Conservation (phyloP, 305 asterid species). For the Ilex paraguariensis region DNA sequence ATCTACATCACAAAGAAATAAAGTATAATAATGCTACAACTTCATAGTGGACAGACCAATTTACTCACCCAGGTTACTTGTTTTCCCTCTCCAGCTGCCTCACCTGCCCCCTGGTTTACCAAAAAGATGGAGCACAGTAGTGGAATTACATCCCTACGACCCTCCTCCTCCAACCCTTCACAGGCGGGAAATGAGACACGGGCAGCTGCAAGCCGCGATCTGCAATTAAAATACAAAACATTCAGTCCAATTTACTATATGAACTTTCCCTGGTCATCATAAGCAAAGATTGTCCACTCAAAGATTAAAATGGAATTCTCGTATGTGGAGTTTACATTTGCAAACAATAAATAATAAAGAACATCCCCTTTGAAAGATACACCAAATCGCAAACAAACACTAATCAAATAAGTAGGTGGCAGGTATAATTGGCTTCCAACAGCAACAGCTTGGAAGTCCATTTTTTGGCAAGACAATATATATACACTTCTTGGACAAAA, state of each 20-base stretch:
- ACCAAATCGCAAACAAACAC: conserved; percentile 2
- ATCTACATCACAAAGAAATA: too few species aligned
- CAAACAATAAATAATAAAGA: too few species aligned
- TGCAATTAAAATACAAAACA: conserved; percentile 13
- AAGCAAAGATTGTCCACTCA: neutral
- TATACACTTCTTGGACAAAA: too few species aligned
- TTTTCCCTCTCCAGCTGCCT: conserved; percentile 71
- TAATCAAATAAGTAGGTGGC: neutral
- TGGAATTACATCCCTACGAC: conserved; percentile 44
- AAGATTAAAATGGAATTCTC: too few species aligned
- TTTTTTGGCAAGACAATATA: too few species aligned
- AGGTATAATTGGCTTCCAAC: too few species aligned
- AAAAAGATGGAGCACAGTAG: conserved; percentile 72
- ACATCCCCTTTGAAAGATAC: neutral
- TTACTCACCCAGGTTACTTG: conserved; percentile 63
- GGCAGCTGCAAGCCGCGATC: conserved; percentile 74
- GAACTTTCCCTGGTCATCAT: too few species aligned
- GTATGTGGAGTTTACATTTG: too few species aligned
- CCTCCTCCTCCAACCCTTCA: conserved; percentile 32
- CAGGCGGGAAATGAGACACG: conserved; percentile 44
- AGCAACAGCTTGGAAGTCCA: too few species aligned
- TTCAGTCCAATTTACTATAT: too few species aligned
- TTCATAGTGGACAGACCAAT: conserved; percentile 1
- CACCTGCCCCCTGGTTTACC: conserved; percentile 81
- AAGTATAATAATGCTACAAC: too few species aligned